Conservation (phyloP, 345 rosid species). For the Bretschneidera sinensis region DNA sequence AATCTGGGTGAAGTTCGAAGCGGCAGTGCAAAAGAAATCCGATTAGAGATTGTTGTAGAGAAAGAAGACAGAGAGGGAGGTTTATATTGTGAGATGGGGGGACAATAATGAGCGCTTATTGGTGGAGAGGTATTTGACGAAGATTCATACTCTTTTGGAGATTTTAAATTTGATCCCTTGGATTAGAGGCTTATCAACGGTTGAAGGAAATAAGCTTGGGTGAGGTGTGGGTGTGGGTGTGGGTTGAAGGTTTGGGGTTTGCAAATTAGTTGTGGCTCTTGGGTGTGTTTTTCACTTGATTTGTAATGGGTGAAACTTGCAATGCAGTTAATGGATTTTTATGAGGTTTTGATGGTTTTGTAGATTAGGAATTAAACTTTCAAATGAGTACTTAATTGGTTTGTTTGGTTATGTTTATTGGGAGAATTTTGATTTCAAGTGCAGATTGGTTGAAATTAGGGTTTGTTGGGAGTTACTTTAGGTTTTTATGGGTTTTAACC, state of each 20-base stretch:
- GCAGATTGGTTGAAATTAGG: slow-evolving; percentile 28
- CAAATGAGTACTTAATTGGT: slow-evolving; percentile 8
- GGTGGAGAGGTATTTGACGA: slow-evolving; percentile 10
- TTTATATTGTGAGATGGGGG: no score
- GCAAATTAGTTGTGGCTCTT: slow-evolving; percentile 6
- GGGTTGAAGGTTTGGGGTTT: slow-evolving; percentile 5
- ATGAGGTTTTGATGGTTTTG: no score
- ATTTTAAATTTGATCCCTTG: slow-evolving; percentile 21
- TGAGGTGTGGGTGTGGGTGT: slow-evolving; percentile 1
- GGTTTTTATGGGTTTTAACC: background rate
- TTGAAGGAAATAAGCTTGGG: background rate
- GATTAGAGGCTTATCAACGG: slow-evolving; percentile 20
- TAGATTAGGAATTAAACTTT: slow-evolving; percentile 32
- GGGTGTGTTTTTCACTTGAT: slow-evolving; percentile 49
- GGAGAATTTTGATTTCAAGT: slow-evolving; percentile 27
- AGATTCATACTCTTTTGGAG: background rate
- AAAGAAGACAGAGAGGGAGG: background rate
- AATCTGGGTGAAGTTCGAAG: background rate
- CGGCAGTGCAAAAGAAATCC: background rate
- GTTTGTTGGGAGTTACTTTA: slow-evolving; percentile 17
- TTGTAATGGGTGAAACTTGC: slow-evolving; percentile 18
- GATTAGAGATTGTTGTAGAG: background rate
- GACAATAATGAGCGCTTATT: slow-evolving; percentile 18
- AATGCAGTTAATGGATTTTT: slow-evolving; percentile 13
- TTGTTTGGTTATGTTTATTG: background rate